A percentile compares a stretch with the other conserved stretches of the same genome.
phyloP scores from a whole-genome alignment of 2,329 filamentous ascomycete species.

The Amesomyces nigricolor region DNA sequence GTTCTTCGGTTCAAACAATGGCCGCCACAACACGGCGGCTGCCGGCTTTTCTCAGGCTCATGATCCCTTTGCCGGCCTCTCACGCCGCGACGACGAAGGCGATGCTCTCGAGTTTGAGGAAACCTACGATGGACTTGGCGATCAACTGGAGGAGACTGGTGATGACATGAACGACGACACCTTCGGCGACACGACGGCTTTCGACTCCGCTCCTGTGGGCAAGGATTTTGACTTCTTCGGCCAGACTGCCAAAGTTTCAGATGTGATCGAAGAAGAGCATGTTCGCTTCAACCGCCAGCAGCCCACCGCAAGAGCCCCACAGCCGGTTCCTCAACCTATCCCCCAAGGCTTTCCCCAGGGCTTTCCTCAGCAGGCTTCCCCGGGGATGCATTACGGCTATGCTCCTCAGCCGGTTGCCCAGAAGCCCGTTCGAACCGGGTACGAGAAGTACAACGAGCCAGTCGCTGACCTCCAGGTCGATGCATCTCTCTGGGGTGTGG shows the following conservation, averaged over 20 bases:
- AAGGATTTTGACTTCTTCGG: constrained; percentile 98
- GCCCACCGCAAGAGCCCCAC: constrained; percentile 47
- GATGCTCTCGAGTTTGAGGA: constrained; percentile 79
- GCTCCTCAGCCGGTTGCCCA: constrained; percentile 36
- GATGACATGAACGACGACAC: constrained; percentile 98
- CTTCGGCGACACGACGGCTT: constrained; percentile 55
- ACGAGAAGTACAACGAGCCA: constrained; percentile 87
- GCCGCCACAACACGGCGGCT: constrained; percentile 60
- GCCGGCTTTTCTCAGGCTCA: constrained; percentile 76
- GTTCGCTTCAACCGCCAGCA: constrained; percentile 73
- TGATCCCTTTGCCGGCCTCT: constrained; percentile 84
- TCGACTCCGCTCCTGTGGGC: constrained; percentile 53
- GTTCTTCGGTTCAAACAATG: constrained; percentile 83
- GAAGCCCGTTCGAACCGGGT: constrained; percentile 70
- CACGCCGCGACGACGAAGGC: constrained; percentile 56
- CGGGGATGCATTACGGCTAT: constrained; percentile 34
- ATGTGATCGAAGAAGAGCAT: constrained; percentile 87
- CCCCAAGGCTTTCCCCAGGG: constrained; percentile 7
- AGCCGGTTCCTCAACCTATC: constrained; percentile 27
- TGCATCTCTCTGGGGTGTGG: constrained; percentile 84
- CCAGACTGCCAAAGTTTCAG: constrained; percentile 78
- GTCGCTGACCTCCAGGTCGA: constrained; percentile 89
- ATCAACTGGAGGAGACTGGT: constrained; percentile 83
- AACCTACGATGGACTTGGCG: constrained; percentile 91
- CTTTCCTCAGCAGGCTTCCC: constrained; percentile 31